Base-by-base conservation (phyloP, 139 green algal species). In the Chlorella sorokiniana region DNA sequence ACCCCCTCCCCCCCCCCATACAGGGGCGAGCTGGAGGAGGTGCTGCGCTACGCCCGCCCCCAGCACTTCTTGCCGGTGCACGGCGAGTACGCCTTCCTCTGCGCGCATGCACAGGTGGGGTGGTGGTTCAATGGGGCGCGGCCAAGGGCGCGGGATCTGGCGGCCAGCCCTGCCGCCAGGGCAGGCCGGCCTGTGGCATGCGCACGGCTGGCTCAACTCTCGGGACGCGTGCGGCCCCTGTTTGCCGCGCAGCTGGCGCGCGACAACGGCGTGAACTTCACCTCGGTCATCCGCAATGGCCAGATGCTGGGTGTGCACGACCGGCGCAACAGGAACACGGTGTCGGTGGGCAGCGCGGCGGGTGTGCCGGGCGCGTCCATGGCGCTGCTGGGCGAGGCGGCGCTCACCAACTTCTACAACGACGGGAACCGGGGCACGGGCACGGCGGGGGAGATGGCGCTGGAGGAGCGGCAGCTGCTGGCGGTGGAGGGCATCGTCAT, bases 11-110 rank as follows among this genome's bases (percentile, higher is more conserved):
- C 20, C 40, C 68, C 4, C 41, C 45, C 16, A 41, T 25, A 23
- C 83, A 89, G 87, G 86, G 95, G 91, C 45, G 90, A 97, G 83
- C 84, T 98, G 52, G 87, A 93, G 83, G 96, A 99, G 91, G 85
- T 98, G 42, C 81, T 99, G 74, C 86, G 90, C 22, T 85, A 94
- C 27, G 91, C 98, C 20, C 95, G 97, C 83, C 97, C 97, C 23
- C 94, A 99, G 88, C 95, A 99, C 90, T 99, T 99, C 82, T 85
- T 99, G 80, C 97, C 97, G 0, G 95, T 99, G 62, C 97, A 99
- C 80, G 97, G 96, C 2, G 97, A 99, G 93, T 98, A 97, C 83
- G 86, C 92, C 18, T 99, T 99, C 89, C 90, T 99, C 65, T 94
- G 90, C 59, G 94, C 93, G 69, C 96, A 99, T 86, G 96, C 97